phyloP scores from a whole-genome alignment of 2,329 filamentous ascomycete genomes.

The Pseudocercospora fijiensis region DNA sequence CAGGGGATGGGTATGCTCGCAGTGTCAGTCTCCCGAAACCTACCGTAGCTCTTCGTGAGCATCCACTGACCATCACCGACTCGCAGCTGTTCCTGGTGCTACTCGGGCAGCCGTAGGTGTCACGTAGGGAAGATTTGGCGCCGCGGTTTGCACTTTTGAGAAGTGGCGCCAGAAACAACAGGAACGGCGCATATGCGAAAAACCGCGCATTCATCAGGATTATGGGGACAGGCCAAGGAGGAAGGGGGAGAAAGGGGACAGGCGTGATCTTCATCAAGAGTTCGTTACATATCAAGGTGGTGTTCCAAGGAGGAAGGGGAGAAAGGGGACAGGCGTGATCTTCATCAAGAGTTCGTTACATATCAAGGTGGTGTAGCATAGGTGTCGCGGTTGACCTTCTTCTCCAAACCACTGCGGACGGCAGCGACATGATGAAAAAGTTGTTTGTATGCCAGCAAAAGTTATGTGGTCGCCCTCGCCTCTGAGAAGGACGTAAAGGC shows the following conservation, averaged over 20 bases:
- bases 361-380: not conserved
- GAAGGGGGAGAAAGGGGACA: not conserved
- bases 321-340: not conserved
- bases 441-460: not conserved
- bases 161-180: too few species aligned
- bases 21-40: too few species aligned
- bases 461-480: not conserved
- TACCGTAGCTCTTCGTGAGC: too few species aligned
- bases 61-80: too few species aligned
- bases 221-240: too few species aligned
- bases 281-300: not conserved
- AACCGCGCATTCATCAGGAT: too few species aligned
- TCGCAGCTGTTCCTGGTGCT: too few species aligned
- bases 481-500: not conserved
- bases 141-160: too few species aligned
- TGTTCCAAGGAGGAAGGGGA: not conserved
- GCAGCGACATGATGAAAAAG: not conserved
- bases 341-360: not conserved
- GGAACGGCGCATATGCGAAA: too few species aligned
- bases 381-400: not conserved
- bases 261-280: not conserved
- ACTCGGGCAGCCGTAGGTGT: too few species aligned
- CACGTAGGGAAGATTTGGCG: too few species aligned
- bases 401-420: not conserved
- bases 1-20: not conserved